Evolutionary conservation across 768 basidiomycete species (phyloP), one percentile per base, ranked within the genome.

Genomic region (Amyloporia xantha): DNA sequence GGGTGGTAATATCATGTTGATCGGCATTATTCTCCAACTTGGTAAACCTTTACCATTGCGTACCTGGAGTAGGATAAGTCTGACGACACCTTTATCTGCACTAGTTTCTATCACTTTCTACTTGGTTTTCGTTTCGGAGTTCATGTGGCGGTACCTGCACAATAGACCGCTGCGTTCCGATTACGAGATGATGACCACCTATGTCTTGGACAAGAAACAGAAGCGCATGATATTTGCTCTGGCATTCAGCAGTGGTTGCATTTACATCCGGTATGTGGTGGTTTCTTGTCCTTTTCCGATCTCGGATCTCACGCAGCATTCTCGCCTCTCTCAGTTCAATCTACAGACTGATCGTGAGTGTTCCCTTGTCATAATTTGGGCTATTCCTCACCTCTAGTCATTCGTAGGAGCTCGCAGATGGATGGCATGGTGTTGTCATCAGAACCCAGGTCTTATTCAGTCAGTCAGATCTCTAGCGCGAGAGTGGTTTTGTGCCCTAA

Each of bases 21-120:
- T 64, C 1, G 84, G 82, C 43, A 84, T 86, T 50, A 67, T 69
- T n/a, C 73, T 84, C 56, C 82, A 86, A 57, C 62, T 81, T 41
- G 59, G 73, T 72, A 33, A 47, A 69, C 61, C 51, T 40, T 7
- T 48, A 26, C 17, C 17, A 6, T 40, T 19, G 7, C 20, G 11
- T 9, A n/a, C n/a, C n/a, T n/a, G 15, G 7, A 9, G 38, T 20
- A 39, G 15, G 5, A 19, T 4, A 12, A 9, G 41, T 4, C 24
- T 11, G 13, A 5, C 42, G n/a, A 4, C n/a, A n/a, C 9, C 6
- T 13, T n/a, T n/a, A n/a, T n/a, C 11, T 15, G 17, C 13, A 13
- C 7, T 58, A 68, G 73, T 67, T 25, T 69, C 73, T n/a, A 68
- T 79, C 45, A 56, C 62, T 4, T 51, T 69, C 19, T 77, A 71